These are phyloP conservation scores for Xylariaceae sp. DNA, from an alignment of 2,329 filamentous ascomycete species.

Conservation along the genomic window DNA sequence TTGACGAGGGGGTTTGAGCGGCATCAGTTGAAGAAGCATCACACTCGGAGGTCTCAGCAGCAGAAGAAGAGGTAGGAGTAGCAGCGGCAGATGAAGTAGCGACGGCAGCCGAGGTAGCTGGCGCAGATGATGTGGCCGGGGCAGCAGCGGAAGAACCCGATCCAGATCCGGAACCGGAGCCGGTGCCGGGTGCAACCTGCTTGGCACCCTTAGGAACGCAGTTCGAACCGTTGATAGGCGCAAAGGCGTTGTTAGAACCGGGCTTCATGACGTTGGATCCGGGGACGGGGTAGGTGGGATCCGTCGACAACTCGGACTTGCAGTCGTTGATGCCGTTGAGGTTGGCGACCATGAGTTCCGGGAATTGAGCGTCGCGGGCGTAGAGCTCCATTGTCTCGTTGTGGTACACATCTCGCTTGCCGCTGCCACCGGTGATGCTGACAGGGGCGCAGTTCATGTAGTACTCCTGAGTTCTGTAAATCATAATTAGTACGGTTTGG, in stretches of 20 bases:
- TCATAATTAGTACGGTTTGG: conserved; percentile 30
- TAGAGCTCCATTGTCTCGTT: conserved; percentile 33
- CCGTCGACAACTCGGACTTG: conserved; percentile 43
- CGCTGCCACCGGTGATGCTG: conserved; percentile 41
- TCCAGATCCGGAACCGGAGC: conserved; percentile 8
- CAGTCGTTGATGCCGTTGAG: conserved; percentile 48
- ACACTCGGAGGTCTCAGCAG: too few species aligned
- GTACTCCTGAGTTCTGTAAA: conserved; percentile 52
- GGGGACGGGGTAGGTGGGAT: conserved; percentile 59
- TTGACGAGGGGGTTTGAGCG: conserved; percentile 3
- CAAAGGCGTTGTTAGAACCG: conserved; percentile 31
- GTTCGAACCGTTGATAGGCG: conserved; percentile 25
- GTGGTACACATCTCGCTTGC: conserved; percentile 20
- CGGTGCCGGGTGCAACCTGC: conserved; percentile 21
- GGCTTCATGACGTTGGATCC: conserved; percentile 49
- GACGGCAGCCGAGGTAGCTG: background rate
- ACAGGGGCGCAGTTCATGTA: conserved; percentile 73
- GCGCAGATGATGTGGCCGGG: background rate
- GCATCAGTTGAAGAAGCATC: too few species aligned
- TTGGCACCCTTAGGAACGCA: conserved; percentile 29
- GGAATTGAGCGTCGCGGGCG: conserved; percentile 47
- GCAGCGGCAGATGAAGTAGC: conserved; percentile 7
- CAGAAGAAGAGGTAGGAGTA: background rate
- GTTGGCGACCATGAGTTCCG: conserved; percentile 66
- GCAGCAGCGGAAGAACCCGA: background rate